Evolutionary conservation across 1,139 yeast species (phyloP).

Genomic region (Meyerozyma carpophila): DNA sequence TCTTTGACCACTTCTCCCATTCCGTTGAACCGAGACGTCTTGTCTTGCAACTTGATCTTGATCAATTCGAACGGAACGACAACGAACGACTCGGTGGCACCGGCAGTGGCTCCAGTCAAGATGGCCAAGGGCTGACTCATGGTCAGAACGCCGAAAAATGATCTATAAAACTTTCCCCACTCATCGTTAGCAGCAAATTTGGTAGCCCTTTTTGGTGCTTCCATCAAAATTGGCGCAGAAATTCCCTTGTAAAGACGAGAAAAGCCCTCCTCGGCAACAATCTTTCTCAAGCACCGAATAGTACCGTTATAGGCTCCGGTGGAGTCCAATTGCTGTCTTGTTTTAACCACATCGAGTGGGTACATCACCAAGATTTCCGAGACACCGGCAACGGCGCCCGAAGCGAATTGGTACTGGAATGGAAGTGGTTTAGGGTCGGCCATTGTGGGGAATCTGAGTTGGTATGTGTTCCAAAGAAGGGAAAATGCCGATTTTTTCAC

Average conservation of each 20-base stretch:
- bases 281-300: conserved; percentile 75
- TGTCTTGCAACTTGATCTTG: conserved; percentile 87
- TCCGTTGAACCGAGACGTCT: conserved; percentile 73
- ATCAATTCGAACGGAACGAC: conserved; percentile 94
- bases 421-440: conserved; percentile 51
- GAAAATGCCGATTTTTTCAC: neutral
- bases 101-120: conserved; percentile 96
- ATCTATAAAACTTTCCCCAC: conserved; percentile 84
- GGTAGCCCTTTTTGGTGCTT: conserved; percentile 98
- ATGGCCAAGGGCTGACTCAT: conserved; percentile 82
- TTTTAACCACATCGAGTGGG: conserved; percentile 96
- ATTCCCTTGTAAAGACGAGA: conserved; percentile 87
- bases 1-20: conserved; percentile 77
- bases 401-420: conserved; percentile 80
- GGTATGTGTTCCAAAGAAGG: neutral
- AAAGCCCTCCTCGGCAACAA: conserved; percentile 80
- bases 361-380: conserved; percentile 97
- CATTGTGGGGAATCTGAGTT: conserved; percentile 11
- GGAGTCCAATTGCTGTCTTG: conserved; percentile 86
- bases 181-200: conserved; percentile 98
- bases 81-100: conserved; percentile 93
- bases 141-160: conserved; percentile 59
- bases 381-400: conserved; percentile 98
- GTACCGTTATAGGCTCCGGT: conserved; percentile 75
- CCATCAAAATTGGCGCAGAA: conserved; percentile 95